Percentiles rank a stretch among this genome's conserved stretches.
Evolutionary conservation across 306 rosid genomes (phyloP).

Genomic region (Vicia faba): DNA sequence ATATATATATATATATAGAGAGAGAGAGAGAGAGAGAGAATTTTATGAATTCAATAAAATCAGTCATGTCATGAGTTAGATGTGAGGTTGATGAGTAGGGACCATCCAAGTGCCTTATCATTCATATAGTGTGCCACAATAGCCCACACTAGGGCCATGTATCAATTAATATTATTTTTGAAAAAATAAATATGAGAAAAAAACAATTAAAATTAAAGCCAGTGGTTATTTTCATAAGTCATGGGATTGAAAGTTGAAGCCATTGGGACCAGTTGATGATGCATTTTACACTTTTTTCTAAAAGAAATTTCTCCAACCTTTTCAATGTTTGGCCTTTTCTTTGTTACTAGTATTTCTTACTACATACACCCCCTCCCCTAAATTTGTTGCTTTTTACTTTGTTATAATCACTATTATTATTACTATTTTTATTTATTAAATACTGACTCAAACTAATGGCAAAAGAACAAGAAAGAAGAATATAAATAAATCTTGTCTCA

Average conservation of each 20-base stretch:
- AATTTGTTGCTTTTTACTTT: slow-evolving; percentile 11
- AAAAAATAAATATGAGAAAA: neutral
- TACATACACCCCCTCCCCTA: slow-evolving; percentile 20
- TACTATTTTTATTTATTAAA: neutral
- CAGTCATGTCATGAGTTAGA: slow-evolving; percentile 31
- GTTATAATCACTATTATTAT: neutral
- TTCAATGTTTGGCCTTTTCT: slow-evolving; percentile 45
- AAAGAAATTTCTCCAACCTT: slow-evolving; percentile 21
- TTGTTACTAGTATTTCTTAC: slow-evolving; percentile 34
- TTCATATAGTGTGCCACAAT: slow-evolving; percentile 26
- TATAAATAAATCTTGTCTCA: slow-evolving; percentile 29
- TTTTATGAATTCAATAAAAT: neutral
- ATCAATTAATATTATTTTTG: neutral
- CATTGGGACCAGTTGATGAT: slow-evolving; percentile 48
- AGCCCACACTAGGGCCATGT: slow-evolving; percentile 22
- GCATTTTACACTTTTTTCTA: slow-evolving; percentile 39
- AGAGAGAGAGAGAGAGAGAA: too few species aligned
- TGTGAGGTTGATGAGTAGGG: slow-evolving; percentile 31
- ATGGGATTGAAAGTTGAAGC: slow-evolving; percentile 31
- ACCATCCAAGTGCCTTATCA: slow-evolving; percentile 2
- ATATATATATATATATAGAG: too few species aligned
- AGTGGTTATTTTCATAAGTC: slow-evolving; percentile 44
- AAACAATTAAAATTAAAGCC: slow-evolving; percentile 5
- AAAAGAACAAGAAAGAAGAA: slow-evolving; percentile 20
- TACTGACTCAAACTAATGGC: neutral